Evolutionary conservation across 2,329 filamentous ascomycete genomes (phyloP), one percentile per base, ranked within the genome.

Genomic region (Dothideomycetes sp.): DNA sequence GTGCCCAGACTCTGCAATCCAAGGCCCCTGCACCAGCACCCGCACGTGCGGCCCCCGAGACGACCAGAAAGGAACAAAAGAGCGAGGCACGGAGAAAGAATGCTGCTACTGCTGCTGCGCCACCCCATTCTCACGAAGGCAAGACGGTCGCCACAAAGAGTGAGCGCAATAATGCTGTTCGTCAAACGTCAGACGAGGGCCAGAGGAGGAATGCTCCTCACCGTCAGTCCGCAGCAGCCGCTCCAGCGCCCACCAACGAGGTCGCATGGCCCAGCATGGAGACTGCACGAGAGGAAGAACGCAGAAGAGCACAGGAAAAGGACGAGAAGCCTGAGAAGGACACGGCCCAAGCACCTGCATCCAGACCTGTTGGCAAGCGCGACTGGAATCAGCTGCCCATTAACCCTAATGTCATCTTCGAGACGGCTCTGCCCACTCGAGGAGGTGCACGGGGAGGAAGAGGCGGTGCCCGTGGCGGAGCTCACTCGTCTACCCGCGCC

Each of bases 191-290:
- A 7, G 22, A 27, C 22, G 22, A 27, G 7, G 22, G 22, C 12
- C 22, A 27, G 12, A 12, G 12, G 29, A 41, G 34, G 15, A 40
- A 40, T 34, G 33, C 34, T 16, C 30, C 33, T 5, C 33, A 41
- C 18, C 39, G 39, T 29, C 39, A 36, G 34, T 24, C 39, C 11
- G 19, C 24, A 19, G 39, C 36, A 29, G 29, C 39, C 17, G 47
- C 47, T 4, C 55, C 75, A 24, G 84, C 84, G 18, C 72, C 84
- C 2, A 81, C 85, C 34, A 88, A 96, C 59, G 72, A 84, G 36
- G 68, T 77, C 38, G 79, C 79, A 15, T 98, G 91, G 91, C 91
- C 91, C 12, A 96, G 89, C 3, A 87, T 87, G 1, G 85, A 94
- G 50, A 79, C 72, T 36, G 81, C 79, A 2, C 76, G 81, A 38